Evolutionary conservation across 805 yeast species (phyloP).

Genomic region (Hanseniaspora opuntiae): DNA sequence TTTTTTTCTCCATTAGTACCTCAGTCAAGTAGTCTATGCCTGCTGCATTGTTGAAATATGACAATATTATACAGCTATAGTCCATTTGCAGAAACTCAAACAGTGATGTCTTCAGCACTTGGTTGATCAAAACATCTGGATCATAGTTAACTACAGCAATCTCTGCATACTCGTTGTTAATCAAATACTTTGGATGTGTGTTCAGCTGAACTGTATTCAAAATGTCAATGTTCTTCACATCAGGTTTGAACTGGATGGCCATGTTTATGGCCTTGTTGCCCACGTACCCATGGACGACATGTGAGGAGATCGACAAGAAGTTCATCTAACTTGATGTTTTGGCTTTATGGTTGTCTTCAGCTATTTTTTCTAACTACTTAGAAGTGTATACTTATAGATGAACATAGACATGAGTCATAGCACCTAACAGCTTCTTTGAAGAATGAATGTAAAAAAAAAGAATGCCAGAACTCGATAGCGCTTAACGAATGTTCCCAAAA

Average conservation of each 20-base stretch:
- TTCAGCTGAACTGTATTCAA: conserved; percentile 80
- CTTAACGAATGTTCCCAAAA: too few species aligned
- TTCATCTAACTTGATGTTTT: conserved; percentile 14
- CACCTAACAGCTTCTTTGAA: too few species aligned
- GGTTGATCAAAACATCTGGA: conserved; percentile 32
- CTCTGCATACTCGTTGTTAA: background rate
- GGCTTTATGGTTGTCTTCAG: too few species aligned
- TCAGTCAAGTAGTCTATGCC: conserved; percentile 39
- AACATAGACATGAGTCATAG: too few species aligned
- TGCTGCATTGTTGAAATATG: conserved; percentile 58
- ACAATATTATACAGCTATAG: conserved; percentile 62
- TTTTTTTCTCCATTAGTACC: conserved; percentile 21
- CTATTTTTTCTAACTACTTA: too few species aligned
- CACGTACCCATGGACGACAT: conserved; percentile 90
- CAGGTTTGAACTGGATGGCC: conserved; percentile 54
- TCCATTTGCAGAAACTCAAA: conserved; percentile 31
- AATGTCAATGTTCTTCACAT: conserved; percentile 85
- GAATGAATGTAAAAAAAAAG: too few species aligned
- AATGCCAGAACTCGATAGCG: too few species aligned
- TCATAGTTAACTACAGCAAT: conserved; percentile 24
- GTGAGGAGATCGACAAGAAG: conserved; percentile 58
- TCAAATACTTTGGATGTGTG: conserved; percentile 73
- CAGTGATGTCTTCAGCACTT: conserved; percentile 43
- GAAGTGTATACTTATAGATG: too few species aligned
- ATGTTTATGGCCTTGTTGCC: conserved; percentile 86